phyloP scores from a whole-genome alignment of 1,139 yeast genomes.

The Yamadazyma jaroonii region DNA sequence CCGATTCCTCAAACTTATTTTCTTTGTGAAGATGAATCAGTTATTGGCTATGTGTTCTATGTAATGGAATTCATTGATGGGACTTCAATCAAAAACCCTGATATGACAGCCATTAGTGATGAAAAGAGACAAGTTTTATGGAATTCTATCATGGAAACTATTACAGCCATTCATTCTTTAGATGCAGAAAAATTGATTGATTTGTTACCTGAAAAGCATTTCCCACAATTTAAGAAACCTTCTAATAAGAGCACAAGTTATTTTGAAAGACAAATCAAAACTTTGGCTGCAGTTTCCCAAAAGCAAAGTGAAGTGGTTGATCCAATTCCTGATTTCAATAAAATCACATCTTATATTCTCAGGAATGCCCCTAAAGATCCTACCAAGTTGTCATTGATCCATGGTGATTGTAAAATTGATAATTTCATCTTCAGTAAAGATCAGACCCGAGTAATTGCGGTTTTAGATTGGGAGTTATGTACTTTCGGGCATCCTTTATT shows the following conservation, averaged over 20 bases:
- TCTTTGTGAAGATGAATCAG: conserved; percentile 51
- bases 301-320: conserved; percentile 53
- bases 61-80: conserved; percentile 63
- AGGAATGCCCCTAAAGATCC: conserved; percentile 49
- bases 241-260: conserved; percentile 28
- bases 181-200: conserved; percentile 45
- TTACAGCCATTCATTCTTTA: conserved; percentile 51
- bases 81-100: conserved; percentile 56
- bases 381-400: conserved; percentile 46
- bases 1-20: conserved; percentile 49
- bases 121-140: conserved; percentile 33
- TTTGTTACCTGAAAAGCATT: conserved; percentile 44
- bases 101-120: conserved; percentile 37
- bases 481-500: conserved; percentile 68
- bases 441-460: conserved; percentile 51
- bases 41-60: conserved; percentile 53
- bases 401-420: conserved; percentile 70
- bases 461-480: conserved; percentile 69
- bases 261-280: conserved; percentile 54
- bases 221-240: conserved; percentile 41
- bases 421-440: conserved; percentile 55
- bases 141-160: conserved; percentile 51
- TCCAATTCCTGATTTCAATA: conserved; percentile 49
- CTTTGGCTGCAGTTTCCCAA: conserved; percentile 46
- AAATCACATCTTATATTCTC: conserved; percentile 42